These are phyloP conservation scores for Paecilomyces formosus DNA, from an alignment of 2,329 filamentous ascomycete genomes.

Conservation along the genomic window DNA sequence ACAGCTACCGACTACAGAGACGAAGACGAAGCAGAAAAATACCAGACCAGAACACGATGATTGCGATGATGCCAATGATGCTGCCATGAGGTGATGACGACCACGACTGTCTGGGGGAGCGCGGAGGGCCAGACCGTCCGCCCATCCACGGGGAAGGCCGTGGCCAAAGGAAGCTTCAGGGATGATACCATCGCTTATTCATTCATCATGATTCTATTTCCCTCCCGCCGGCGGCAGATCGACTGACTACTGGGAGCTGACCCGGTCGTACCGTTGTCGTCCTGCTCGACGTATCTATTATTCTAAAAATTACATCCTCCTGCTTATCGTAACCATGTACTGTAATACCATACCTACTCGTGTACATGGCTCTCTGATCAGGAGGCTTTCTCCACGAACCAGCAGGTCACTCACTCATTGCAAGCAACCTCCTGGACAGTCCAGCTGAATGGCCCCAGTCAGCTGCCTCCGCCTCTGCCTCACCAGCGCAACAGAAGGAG, in stretches of 20 bases:
- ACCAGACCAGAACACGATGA: no score
- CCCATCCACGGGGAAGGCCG: background rate
- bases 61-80: slow-evolving; percentile 5
- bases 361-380: no score
- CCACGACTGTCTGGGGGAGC: slow-evolving; percentile 4
- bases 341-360: no score
- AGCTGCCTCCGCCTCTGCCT: background rate
- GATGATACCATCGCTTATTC: background rate
- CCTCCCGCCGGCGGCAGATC: background rate
- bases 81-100: slow-evolving; percentile 8
- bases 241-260: background rate
- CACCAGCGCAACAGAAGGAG: no score
- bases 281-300: no score
- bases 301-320: no score
- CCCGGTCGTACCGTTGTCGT: no score
- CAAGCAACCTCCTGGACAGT: background rate
- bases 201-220: background rate
- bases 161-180: background rate
- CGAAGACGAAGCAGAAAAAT: background rate
- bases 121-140: background rate
- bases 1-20: no score
- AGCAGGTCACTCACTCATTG: background rate
- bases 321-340: no score
- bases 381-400: no score
- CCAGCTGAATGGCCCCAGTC: background rate